A percentile compares a stretch with the other conserved stretches of the same genome.
These are phyloP conservation scores for Podospora didyma DNA, from an alignment of 495 filamentous ascomycete species.

Conservation along the genomic window DNA sequence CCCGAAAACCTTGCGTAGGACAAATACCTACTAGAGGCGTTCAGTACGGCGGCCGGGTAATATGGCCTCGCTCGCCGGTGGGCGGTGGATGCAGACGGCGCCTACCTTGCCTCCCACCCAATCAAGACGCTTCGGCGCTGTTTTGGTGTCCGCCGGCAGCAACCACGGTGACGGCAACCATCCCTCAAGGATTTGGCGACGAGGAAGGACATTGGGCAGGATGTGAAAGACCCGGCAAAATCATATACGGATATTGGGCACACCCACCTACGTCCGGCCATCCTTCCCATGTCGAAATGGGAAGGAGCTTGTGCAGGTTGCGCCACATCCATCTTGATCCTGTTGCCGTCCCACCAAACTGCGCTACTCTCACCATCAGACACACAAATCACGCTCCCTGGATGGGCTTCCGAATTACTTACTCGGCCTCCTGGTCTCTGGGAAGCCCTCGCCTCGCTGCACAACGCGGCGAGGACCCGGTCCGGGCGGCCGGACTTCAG, in stretches of 20 bases:
- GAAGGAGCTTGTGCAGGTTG: too few relatives aligned
- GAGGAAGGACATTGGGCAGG: too few relatives aligned
- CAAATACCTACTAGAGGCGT: neutral
- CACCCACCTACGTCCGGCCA: too few relatives aligned
- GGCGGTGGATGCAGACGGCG: neutral
- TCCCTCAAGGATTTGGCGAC: too few relatives aligned
- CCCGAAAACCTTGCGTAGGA: neutral
- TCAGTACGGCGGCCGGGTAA: neutral
- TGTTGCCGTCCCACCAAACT: too few relatives aligned
- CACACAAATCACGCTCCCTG: too few relatives aligned
- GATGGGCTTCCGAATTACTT: neutral
- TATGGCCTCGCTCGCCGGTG: neutral
- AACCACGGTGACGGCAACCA: neutral
- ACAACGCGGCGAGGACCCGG: neutral
- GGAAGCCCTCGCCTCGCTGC: neutral
- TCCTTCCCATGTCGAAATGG: too few relatives aligned
- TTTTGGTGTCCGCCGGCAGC: neutral
- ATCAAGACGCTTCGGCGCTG: neutral
- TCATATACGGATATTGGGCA: too few relatives aligned
- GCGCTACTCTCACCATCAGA: too few relatives aligned
- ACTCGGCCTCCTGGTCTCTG: neutral
- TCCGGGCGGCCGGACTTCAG: neutral
- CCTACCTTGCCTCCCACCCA: neutral
- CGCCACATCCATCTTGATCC: too few relatives aligned
- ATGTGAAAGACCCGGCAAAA: too few relatives aligned